Evolutionary conservation across 257 asterid species (phyloP).

Genomic region (Plantago major): DNA sequence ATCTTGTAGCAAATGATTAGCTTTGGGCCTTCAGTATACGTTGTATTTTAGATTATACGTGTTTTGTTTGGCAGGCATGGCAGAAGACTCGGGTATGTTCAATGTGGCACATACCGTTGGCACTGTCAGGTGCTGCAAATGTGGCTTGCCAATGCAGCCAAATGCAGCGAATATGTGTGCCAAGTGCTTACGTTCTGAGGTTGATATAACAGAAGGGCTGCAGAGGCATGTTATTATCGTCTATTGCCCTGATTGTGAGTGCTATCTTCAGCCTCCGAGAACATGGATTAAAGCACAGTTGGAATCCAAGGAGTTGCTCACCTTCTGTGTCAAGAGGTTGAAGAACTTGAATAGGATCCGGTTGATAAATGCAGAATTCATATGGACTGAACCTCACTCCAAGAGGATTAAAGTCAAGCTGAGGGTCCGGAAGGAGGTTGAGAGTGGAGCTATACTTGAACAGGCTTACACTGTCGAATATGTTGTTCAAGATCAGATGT

Average conservation of each 20-base stretch:
- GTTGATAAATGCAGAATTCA: background rate
- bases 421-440: slow-evolving; percentile 19
- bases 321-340: background rate
- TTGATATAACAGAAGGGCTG: background rate
- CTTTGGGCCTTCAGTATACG: no score
- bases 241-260: slow-evolving; percentile 17
- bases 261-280: slow-evolving; percentile 15
- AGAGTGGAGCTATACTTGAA: slow-evolving; percentile 19
- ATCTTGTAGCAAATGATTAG: no score
- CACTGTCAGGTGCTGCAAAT: background rate
- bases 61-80: no score
- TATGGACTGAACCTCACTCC: slow-evolving; percentile 15
- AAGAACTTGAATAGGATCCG: background rate
- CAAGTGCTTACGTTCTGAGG: background rate
- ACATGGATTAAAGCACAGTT: slow-evolving; percentile 20
- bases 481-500: slow-evolving; percentile 28
- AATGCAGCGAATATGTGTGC: background rate
- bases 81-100: background rate
- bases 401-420: slow-evolving; percentile 18
- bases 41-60: no score
- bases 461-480: slow-evolving; percentile 18
- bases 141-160: background rate
- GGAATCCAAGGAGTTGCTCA: slow-evolving; percentile 14
- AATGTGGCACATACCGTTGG: background rate
- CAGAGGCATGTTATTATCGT: background rate